Conservation (phyloP, 169 alveolate species). For the Condylostoma magnum region DNA sequence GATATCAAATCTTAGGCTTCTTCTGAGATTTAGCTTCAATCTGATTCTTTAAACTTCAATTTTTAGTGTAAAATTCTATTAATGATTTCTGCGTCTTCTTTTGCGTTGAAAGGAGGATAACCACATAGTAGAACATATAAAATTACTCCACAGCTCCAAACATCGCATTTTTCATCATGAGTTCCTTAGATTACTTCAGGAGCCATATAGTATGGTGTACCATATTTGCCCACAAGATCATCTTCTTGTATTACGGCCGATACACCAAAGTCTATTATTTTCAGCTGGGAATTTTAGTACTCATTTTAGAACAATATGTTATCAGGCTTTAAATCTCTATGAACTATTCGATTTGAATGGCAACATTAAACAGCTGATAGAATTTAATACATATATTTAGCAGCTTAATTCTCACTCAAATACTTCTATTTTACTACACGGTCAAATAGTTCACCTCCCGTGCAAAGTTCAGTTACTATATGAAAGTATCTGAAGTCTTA, state of each 20-base stretch:
- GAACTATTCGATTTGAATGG: constrained; percentile 45
- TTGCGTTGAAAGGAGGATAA: constrained; percentile 18
- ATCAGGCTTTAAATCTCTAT: constrained; percentile 81
- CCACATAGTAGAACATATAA: constrained; percentile 10
- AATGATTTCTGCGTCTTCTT: too few species aligned
- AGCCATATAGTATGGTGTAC: constrained; percentile 3
- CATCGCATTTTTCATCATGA: constrained; percentile 14
- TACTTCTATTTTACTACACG: neutral
- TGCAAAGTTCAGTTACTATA: constrained; percentile 39
- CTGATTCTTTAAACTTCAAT: constrained; percentile 66
- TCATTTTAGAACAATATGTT: constrained; percentile 63
- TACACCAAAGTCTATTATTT: constrained; percentile 20
- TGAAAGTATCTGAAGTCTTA: constrained; percentile 25
- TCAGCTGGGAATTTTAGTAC: neutral
- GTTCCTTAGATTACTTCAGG: neutral
- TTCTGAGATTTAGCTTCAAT: constrained; percentile 83
- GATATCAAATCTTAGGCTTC: constrained; percentile 91
- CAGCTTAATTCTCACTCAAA: neutral
- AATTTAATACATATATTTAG: neutral
- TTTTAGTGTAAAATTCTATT: constrained; percentile 85
- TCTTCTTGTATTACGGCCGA: neutral
- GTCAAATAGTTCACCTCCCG: constrained; percentile 43
- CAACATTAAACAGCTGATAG: constrained; percentile 11
- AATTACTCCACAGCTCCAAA: constrained; percentile 13
- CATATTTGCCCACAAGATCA: neutral